These are phyloP conservation scores for Candida nemodendra DNA, from an alignment of 805 yeast genomes.

Conservation along the genomic window DNA sequence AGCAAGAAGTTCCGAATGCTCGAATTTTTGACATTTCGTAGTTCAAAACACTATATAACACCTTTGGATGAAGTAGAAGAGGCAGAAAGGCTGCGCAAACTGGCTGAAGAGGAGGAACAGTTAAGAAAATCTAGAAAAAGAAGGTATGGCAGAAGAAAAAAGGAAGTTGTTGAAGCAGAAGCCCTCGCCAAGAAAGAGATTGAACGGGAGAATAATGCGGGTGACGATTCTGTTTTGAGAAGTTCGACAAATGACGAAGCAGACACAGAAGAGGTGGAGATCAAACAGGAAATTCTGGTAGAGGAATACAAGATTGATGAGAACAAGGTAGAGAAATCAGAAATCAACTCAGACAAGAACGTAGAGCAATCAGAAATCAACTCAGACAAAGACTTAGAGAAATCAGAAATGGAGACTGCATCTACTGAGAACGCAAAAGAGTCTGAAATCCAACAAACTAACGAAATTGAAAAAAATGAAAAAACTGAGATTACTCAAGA, in stretches of 20 bases:
- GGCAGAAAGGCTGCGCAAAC: slow-evolving; percentile 31
- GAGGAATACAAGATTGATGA: slow-evolving; percentile 36
- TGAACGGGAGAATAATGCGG: too few relatives aligned
- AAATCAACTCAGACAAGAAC: too few relatives aligned
- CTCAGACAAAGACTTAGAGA: too few relatives aligned
- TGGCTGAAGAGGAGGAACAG: slow-evolving; percentile 35
- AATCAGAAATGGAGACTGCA: too few relatives aligned
- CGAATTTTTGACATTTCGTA: slow-evolving; percentile 54
- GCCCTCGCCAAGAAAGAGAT: too few relatives aligned
- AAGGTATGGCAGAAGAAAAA: slow-evolving; percentile 41
- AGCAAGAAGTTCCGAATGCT: slow-evolving; percentile 61
- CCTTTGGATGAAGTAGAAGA: slow-evolving; percentile 64
- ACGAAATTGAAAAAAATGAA: too few relatives aligned
- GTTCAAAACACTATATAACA: slow-evolving; percentile 50
- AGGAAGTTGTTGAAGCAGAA: slow-evolving; percentile 17
- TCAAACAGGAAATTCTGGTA: slow-evolving; percentile 36
- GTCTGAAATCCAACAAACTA: too few relatives aligned
- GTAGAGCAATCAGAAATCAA: too few relatives aligned
- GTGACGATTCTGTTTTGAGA: too few relatives aligned
- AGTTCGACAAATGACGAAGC: too few relatives aligned
- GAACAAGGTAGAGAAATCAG: slow-evolving; percentile 14
- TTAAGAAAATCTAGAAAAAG: slow-evolving; percentile 31
- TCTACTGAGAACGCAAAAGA: too few relatives aligned
- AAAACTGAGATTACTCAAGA: too few relatives aligned
- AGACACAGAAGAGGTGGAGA: slow-evolving; percentile 29